These are phyloP conservation scores for Mycena amicta DNA, from an alignment of 768 basidiomycete genomes.

Conservation along the genomic window DNA sequence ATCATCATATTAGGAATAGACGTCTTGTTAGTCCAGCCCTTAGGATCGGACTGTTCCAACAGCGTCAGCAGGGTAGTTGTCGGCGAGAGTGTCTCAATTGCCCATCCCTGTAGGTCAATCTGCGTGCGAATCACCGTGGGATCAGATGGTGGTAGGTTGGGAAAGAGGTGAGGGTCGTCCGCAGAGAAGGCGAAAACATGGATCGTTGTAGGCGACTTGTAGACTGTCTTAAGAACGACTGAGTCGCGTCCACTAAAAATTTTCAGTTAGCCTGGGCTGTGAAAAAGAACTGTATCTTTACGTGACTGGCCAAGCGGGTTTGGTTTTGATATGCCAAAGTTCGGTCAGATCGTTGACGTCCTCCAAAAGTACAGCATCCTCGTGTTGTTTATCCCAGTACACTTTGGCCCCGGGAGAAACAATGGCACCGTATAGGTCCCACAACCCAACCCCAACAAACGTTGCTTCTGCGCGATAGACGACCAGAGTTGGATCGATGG, in stretches of 20 bases:
- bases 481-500: conserved; percentile 94
- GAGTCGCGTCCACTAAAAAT: conserved; percentile 78
- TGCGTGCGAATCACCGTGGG: conserved; percentile 88
- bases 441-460: conserved; percentile 92
- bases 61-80: conserved; percentile 92
- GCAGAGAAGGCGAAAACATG: conserved; percentile 96
- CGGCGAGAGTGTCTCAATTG: conserved; percentile 92
- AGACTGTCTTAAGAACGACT: conserved; percentile 91
- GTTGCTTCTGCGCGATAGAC: conserved; percentile 97
- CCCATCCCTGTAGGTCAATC: conserved; percentile 98
- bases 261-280: conserved; percentile 18
- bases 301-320: conserved; percentile 93
- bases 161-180: conserved; percentile 87
- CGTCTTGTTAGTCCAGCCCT: conserved; percentile 95
- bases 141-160: conserved; percentile 65
- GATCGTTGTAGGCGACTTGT: conserved; percentile 93
- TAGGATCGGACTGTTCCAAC: conserved; percentile 95
- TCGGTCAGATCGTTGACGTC: conserved; percentile 91
- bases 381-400: conserved; percentile 89
- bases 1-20: conserved; percentile 96
- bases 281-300: conserved; percentile 33
- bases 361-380: conserved; percentile 83
- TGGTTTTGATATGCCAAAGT: conserved; percentile 90
- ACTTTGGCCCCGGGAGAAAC: conserved; percentile 81
- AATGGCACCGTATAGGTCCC: conserved; percentile 91